Base-by-base conservation (phyloP, 305 asterid genomes). In the Striga hermonthica region DNA sequence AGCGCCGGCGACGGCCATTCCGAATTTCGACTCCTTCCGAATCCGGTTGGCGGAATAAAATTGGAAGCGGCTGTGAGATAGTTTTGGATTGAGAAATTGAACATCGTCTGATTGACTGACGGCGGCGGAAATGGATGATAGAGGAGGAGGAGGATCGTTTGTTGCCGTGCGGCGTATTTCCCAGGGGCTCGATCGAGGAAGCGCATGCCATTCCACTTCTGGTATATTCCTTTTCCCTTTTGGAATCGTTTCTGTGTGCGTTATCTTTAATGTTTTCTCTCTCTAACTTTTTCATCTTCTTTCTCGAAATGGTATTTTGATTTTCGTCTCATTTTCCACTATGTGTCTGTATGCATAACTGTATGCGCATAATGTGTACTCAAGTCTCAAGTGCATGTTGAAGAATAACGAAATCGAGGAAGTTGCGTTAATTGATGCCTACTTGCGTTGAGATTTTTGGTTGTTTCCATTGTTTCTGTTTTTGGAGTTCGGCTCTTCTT, bases 121-220 rank as follows among this genome's bases (percentile, higher is more conserved):
- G 9, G 57, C 57, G 7, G 34, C 56, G 59, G 72, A 72, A 53
- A 87, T 92, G 97, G 95, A 89, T 67, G 96, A 89, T 67, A 84
- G 57, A 52, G 57, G 57, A 52, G 57, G 57, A 22, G 80, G 81
- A 12, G 98, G 95, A 76, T 89, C 97, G 56, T 92, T 92, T 55
- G 97, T 92, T 55, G 97, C 98, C 8, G 97, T 89, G 68, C 74
- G 98, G 80, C 91, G 97, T 69, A 89, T 92, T 72, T 87, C 97
- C 40, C 98, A 83, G 60, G 95, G 98, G 28, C 87, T 91, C 65
- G 95, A 91, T 74, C 88, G 92, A 60, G 94, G 90, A 76, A 82
- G 72, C 76, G 80, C 90, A 68, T 87, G 90, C 72, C 95, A 92
- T 84, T 81, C 95, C 61, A 62, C 86, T 71, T 81, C 86, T 47